A percentile compares a stretch with the other conserved stretches of the same genome.
Conservation (phyloP, 495 filamentous ascomycete species). For the Hyaloscypha finlandica region DNA sequence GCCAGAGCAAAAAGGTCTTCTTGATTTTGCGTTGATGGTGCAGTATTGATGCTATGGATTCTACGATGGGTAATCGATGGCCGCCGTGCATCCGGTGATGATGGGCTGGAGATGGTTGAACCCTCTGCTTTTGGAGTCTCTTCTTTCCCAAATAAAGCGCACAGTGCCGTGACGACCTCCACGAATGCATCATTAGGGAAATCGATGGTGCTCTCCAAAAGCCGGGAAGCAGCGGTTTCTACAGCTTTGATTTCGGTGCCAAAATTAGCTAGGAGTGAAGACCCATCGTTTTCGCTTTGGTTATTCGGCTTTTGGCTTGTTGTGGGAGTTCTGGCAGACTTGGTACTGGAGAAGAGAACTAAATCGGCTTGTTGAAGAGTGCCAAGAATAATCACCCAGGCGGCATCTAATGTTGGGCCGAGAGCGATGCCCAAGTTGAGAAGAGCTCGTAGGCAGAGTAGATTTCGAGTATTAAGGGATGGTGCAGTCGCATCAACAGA, state of each 20-base stretch:
- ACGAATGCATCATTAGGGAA: constrained; percentile 81
- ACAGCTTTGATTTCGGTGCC: constrained; percentile 81
- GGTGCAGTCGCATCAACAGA: constrained; percentile 48
- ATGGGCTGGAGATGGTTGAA: constrained; percentile 28
- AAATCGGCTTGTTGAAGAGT: constrained; percentile 90
- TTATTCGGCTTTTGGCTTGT: constrained; percentile 36
- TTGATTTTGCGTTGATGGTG: constrained; percentile 53
- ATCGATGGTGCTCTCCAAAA: constrained; percentile 88
- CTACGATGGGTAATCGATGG: constrained; percentile 50
- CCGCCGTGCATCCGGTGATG: constrained; percentile 34
- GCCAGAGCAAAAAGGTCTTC: constrained; percentile 79
- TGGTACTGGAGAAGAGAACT: constrained; percentile 65
- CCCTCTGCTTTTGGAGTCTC: constrained; percentile 32
- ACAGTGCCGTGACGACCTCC: constrained; percentile 74
- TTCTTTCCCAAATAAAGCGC: constrained; percentile 58
- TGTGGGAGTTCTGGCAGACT: constrained; percentile 45
- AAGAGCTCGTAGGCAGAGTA: constrained; percentile 85
- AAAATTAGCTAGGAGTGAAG: constrained; percentile 61
- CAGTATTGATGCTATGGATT: constrained; percentile 59
- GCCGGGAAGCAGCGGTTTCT: constrained; percentile 79
- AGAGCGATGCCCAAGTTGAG: constrained; percentile 94
- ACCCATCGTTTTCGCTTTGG: constrained; percentile 46
- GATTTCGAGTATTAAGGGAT: constrained; percentile 81
- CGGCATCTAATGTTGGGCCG: constrained; percentile 78
- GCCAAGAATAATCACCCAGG: constrained; percentile 89